A percentile compares a stretch with the other conserved stretches of the same genome.
Conservation (phyloP, 2,329 filamentous ascomycete genomes). For the Drechslerella coelobrocha region DNA sequence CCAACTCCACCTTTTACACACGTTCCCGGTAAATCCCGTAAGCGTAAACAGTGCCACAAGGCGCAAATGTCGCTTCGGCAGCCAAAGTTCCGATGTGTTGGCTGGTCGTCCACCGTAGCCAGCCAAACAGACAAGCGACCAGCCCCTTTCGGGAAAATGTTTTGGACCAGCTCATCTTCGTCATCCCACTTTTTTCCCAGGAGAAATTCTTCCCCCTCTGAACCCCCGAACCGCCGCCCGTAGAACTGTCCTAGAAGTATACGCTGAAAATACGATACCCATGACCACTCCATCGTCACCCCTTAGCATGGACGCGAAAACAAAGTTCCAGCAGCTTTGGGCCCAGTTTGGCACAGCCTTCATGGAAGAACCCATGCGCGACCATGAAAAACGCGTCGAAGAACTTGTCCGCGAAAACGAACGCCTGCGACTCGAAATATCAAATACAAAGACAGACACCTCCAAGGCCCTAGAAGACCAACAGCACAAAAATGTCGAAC, state of each 20-base stretch:
- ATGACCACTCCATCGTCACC: slow-evolving; percentile 43
- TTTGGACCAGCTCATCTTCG: slow-evolving; percentile 21
- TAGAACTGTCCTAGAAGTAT: not conserved
- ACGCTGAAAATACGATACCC: not conserved
- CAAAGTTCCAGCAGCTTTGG: slow-evolving; percentile 49
- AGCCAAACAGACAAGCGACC: slow-evolving; percentile 5
- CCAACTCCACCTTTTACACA: too few relatives aligned
- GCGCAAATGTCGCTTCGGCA: not conserved
- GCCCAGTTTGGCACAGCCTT: slow-evolving; percentile 46
- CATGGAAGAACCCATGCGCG: slow-evolving; percentile 49
- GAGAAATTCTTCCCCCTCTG: slow-evolving; percentile 16
- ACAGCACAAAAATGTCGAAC: slow-evolving; percentile 15
- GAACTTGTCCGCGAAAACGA: slow-evolving; percentile 50
- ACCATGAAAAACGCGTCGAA: slow-evolving; percentile 50
- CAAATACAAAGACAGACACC: slow-evolving; percentile 18
- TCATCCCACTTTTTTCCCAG: slow-evolving; percentile 30
- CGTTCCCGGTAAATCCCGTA: not conserved
- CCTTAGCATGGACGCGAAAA: slow-evolving; percentile 47
- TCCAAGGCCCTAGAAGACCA: slow-evolving; percentile 19
- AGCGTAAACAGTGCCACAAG: not conserved
- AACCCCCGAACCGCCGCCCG: slow-evolving; percentile 4
- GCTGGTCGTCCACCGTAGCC: not conserved
- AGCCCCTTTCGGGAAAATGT: slow-evolving; percentile 46
- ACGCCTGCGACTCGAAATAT: slow-evolving; percentile 38
- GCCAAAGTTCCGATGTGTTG: not conserved